Conservation (phyloP, 2,329 filamentous ascomycete genomes). For the Lomentospora prolificans region DNA sequence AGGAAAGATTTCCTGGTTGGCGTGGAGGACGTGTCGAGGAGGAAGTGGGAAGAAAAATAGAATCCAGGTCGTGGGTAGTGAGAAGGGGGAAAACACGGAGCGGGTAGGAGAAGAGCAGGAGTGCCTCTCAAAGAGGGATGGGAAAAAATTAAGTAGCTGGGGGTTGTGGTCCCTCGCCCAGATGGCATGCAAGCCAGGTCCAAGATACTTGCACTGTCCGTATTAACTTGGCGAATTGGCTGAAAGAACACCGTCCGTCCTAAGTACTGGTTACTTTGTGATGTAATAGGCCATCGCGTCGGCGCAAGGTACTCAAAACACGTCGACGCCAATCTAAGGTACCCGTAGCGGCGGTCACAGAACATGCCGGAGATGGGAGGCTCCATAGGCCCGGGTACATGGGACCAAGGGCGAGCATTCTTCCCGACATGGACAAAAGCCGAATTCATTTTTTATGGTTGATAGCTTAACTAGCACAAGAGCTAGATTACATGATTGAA, state of each 20-base stretch:
- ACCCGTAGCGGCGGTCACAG: not conserved
- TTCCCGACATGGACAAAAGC: not conserved
- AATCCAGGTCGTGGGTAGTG: constrained; percentile 1
- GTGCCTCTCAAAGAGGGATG: not conserved
- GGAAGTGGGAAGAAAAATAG: not conserved
- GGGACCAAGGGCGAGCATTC: not conserved
- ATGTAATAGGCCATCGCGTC: not conserved
- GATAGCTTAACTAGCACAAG: too few relatives aligned
- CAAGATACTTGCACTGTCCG: not conserved
- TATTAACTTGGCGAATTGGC: not conserved
- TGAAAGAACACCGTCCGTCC: not conserved
- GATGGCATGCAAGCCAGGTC: not conserved
- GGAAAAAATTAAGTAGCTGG: constrained; percentile 3
- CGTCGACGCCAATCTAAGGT: not conserved
- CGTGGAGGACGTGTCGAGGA: not conserved
- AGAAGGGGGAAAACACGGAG: constrained; percentile 7
- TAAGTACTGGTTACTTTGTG: not conserved
- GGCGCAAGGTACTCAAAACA: not conserved
- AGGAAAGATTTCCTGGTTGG: not conserved
- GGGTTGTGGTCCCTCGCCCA: constrained; percentile 2
- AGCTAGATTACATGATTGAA: too few relatives aligned
- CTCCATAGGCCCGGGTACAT: constrained; percentile 2
- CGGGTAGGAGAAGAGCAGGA: constrained; percentile 5
- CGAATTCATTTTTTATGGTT: not conserved
- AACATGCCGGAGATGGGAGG: not conserved